phyloP scores from a whole-genome alignment of 2,329 filamentous ascomycete species.

The Chaetomium globosum region DNA sequence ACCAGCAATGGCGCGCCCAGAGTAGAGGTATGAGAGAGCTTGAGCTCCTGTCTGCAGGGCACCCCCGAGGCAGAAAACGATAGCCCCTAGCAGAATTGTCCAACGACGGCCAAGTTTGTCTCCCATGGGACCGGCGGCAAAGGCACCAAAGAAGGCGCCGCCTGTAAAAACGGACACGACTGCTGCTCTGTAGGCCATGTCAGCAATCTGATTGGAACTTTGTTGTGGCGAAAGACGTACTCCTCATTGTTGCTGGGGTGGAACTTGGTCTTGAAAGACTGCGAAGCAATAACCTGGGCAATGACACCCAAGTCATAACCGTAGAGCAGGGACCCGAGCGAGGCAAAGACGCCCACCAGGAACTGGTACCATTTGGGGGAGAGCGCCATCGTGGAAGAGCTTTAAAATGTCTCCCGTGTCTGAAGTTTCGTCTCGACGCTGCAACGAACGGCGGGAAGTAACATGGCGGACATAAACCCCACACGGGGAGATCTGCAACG shows the following conservation, averaged over 20 bases:
- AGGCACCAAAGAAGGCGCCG: slow-evolving; percentile 71
- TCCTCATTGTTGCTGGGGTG: slow-evolving; percentile 44
- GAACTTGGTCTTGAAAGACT: slow-evolving; percentile 49
- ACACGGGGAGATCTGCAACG: slow-evolving; percentile 12
- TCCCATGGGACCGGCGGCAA: slow-evolving; percentile 63
- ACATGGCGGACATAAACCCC: slow-evolving; percentile 4
- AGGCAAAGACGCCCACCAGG: slow-evolving; percentile 58
- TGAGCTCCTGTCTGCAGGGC: slow-evolving; percentile 71
- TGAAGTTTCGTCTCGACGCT: not conserved
- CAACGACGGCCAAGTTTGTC: slow-evolving; percentile 68
- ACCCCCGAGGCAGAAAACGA: slow-evolving; percentile 73
- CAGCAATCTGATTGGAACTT: not conserved
- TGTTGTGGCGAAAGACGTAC: slow-evolving; percentile 36
- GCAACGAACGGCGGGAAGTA: not conserved
- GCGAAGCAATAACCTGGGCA: slow-evolving; percentile 55
- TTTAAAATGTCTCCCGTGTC: not conserved
- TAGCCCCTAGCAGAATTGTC: slow-evolving; percentile 71
- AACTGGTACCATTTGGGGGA: slow-evolving; percentile 54
- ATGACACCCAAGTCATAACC: slow-evolving; percentile 61
- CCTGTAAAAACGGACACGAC: slow-evolving; percentile 80
- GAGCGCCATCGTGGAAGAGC: slow-evolving; percentile 44
- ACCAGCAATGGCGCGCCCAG: slow-evolving; percentile 70
- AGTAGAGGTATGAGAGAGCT: slow-evolving; percentile 63
- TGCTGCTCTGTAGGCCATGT: slow-evolving; percentile 54
- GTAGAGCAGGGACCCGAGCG: slow-evolving; percentile 57